phyloP scores from a whole-genome alignment of 805 yeast genomes.

The Maudiozyma turicensis region DNA sequence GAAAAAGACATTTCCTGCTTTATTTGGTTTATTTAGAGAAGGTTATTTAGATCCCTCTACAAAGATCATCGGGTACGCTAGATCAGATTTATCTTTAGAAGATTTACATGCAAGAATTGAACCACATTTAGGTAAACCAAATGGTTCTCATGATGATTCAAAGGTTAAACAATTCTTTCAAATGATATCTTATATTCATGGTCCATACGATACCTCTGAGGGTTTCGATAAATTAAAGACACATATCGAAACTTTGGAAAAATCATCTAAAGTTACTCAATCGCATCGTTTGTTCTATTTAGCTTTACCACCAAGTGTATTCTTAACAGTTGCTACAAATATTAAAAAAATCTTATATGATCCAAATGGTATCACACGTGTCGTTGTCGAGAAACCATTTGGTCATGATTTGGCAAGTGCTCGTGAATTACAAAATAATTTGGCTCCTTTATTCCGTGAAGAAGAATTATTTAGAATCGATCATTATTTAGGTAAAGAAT shows the following conservation, averaged over 20 bases:
- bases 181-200: conserved; percentile 59
- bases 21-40: conserved; percentile 66
- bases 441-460: conserved; percentile 83
- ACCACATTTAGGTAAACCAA: conserved; percentile 49
- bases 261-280: conserved; percentile 32
- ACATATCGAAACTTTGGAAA: conserved; percentile 52
- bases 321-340: conserved; percentile 65
- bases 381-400: conserved; percentile 94
- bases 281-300: conserved; percentile 83
- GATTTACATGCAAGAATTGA: conserved; percentile 62
- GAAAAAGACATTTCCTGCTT: conserved; percentile 88
- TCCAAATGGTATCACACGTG: conserved; percentile 58
- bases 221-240: conserved; percentile 56
- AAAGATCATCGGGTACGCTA: conserved; percentile 84
- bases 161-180: conserved; percentile 55
- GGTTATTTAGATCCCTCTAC: conserved; percentile 65
- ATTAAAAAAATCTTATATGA: conserved; percentile 63
- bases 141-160: conserved; percentile 32
- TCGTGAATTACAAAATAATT: conserved; percentile 60
- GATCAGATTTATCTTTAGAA: conserved; percentile 60
- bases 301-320: conserved; percentile 92
- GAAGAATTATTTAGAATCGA: conserved; percentile 92
- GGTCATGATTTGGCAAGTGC: conserved; percentile 84
- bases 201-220: conserved; percentile 70
- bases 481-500: conserved; percentile 95